These are phyloP conservation scores for Fusarium oxysporum DNA, from an alignment of 2,329 filamentous ascomycete species.

Conservation along the genomic window DNA sequence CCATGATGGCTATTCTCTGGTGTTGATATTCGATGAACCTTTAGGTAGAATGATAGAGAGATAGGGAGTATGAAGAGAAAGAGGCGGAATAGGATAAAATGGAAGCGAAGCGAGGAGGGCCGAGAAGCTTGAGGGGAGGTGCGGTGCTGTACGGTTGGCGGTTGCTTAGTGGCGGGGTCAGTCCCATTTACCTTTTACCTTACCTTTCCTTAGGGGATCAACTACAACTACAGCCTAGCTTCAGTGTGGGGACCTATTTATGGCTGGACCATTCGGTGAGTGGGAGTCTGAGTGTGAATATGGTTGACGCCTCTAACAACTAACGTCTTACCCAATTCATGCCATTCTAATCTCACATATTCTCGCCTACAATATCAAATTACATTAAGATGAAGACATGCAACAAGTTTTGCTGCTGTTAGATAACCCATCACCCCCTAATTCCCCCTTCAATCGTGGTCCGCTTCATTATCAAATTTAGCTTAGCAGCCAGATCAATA, in stretches of 20 bases:
- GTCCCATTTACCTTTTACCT: slow-evolving; percentile 46
- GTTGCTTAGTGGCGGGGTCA: slow-evolving; percentile 46
- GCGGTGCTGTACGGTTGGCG: not conserved
- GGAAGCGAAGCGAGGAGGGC: slow-evolving; percentile 29
- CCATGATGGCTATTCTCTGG: slow-evolving; percentile 68
- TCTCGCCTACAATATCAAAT: slow-evolving; percentile 25
- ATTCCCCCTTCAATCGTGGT: not conserved
- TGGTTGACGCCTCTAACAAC: slow-evolving; percentile 18
- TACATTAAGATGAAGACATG: slow-evolving; percentile 12
- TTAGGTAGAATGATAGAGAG: slow-evolving; percentile 7
- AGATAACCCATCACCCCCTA: slow-evolving; percentile 3
- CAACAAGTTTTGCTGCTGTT: slow-evolving; percentile 1
- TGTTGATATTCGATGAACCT: slow-evolving; percentile 18
- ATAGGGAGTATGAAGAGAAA: slow-evolving; percentile 12
- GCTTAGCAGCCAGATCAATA: slow-evolving; percentile 29
- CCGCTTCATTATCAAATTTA: slow-evolving; percentile 27
- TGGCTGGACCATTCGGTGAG: slow-evolving; percentile 10
- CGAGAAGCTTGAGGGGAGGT: slow-evolving; percentile 41
- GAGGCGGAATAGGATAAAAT: slow-evolving; percentile 36
- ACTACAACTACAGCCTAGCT: slow-evolving; percentile 23
- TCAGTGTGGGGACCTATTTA: slow-evolving; percentile 40
- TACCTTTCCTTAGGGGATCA: slow-evolving; percentile 45
- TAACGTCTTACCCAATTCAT: slow-evolving; percentile 35
- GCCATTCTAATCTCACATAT: slow-evolving; percentile 22
- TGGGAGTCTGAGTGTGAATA: not conserved